These are phyloP conservation scores for Crinitomyces ghanaensis DNA, from an alignment of 805 yeast species.

Conservation along the genomic window DNA sequence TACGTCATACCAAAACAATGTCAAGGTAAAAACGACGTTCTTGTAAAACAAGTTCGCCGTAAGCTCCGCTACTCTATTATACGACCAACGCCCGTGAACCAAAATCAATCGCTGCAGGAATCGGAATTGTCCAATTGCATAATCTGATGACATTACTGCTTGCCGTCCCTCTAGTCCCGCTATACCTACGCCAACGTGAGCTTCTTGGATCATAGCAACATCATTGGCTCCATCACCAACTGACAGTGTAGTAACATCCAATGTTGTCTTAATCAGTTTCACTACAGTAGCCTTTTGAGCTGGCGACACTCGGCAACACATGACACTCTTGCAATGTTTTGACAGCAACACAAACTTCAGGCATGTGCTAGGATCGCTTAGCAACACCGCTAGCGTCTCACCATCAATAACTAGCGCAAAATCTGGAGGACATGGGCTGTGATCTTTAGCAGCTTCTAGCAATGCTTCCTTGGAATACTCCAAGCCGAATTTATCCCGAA, in stretches of 20 bases:
- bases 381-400: constrained; percentile 41
- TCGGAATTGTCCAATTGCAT: constrained; percentile 71
- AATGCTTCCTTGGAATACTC: constrained; percentile 35
- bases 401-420: constrained; percentile 65
- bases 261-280: constrained; percentile 46
- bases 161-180: constrained; percentile 84
- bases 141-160: constrained; percentile 80
- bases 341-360: constrained; percentile 56
- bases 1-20: constrained; percentile 69
- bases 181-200: constrained; percentile 76
- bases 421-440: constrained; percentile 47
- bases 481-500: constrained; percentile 37
- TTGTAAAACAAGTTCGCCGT: constrained; percentile 70
- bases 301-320: constrained; percentile 78
- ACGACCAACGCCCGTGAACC: constrained; percentile 82
- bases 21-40: constrained; percentile 60
- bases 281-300: constrained; percentile 74
- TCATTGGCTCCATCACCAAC: constrained; percentile 85
- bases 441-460: constrained; percentile 44
- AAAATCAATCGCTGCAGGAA: constrained; percentile 51
- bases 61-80: constrained; percentile 64
- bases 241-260: constrained; percentile 67
- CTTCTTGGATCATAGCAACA: constrained; percentile 81
- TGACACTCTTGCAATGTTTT: constrained; percentile 65
- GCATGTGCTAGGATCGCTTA: constrained; percentile 16